Base-by-base conservation (phyloP, 768 basidiomycete genomes). In the Paxillus rubicundulus region DNA sequence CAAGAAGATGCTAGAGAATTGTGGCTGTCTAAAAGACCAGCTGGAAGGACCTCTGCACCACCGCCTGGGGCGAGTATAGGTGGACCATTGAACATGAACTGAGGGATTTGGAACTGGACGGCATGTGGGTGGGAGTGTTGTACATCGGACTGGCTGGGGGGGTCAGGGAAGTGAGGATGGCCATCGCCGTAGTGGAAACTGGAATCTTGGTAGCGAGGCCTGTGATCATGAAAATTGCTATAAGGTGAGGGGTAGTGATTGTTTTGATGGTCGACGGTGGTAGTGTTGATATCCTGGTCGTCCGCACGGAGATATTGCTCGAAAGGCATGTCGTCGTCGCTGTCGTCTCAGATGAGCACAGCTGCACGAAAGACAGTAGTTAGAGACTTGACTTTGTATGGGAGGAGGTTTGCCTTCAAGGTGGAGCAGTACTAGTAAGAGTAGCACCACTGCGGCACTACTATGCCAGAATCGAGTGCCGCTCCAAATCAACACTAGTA, bases 41-140 rank as follows among this genome's bases (percentile, higher is more conserved):
- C 70, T 10, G 85, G 81, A n/a, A 89, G 63, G 13, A 86, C 82
- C 67, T 89, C 89, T 9, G 84, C 87, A 33, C 89, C 87, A 20
- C 87, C 87, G 18, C 86, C 87, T 2, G 77, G 81, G 2, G 84
- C 85, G 18, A 89, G 76, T 2, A 78, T 77, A 24, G 87, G 85
- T 0, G 78, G 74, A 4, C 77, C 77, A 54, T 68, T 69, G 60
- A 80, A 72, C 70, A 89, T 78, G 65, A 85, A 88, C 24, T 78
- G 74, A 4, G 87, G 87, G 34, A 89, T 73, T 66, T 86, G 84
- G 56, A 88, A 78, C 50, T 74, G 76, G 55, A 78, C 62, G 6
- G 63, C 56, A 60, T 62, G 57, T 27, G 67, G 61, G 39, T 45
- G 43, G 48, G 56, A 16, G 43, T 28, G 53, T 6, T 24, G 17